Evolutionary conservation across 116 monocot species (phyloP).

Genomic region (Trichopus zeylanicus): DNA sequence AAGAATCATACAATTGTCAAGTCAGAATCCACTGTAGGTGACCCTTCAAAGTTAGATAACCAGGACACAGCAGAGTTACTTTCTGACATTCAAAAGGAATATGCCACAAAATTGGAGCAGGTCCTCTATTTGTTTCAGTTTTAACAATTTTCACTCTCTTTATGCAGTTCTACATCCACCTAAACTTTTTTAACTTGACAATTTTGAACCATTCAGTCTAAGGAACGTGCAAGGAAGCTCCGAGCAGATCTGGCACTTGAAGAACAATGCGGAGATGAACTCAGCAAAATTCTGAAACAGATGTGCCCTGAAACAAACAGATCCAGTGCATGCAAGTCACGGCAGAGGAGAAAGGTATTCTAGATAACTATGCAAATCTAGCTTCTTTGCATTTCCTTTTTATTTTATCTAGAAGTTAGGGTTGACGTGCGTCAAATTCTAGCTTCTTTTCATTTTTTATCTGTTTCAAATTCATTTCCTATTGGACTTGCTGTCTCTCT

Average conservation of each 20-base stretch:
- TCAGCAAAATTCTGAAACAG: constrained; percentile 49
- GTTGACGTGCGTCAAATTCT: too few species aligned
- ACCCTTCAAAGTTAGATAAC: constrained; percentile 17
- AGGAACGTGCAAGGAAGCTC: constrained; percentile 63
- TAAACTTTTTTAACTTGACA: not conserved
- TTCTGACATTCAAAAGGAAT: constrained; percentile 30
- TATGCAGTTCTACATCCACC: not conserved
- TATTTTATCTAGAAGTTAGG: not conserved
- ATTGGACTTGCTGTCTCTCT: not conserved
- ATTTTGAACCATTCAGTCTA: constrained; percentile 28
- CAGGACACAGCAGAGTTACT: constrained; percentile 19
- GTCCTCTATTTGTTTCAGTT: constrained; percentile 9
- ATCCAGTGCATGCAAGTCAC: constrained; percentile 23
- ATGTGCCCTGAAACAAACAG: constrained; percentile 28
- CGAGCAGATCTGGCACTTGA: constrained; percentile 62
- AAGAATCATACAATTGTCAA: constrained; percentile 9
- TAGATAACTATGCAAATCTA: constrained; percentile 3
- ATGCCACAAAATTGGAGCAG: constrained; percentile 54
- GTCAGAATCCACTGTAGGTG: constrained; percentile 10
- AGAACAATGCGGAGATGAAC: constrained; percentile 49
- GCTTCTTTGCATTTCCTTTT: not conserved
- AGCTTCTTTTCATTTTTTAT: not conserved
- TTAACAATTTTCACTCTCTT: not conserved
- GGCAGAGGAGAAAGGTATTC: constrained; percentile 34
- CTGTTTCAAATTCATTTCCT: not conserved